Conservation (phyloP, 306 rosid species). For the Castanea mollissima region DNA sequence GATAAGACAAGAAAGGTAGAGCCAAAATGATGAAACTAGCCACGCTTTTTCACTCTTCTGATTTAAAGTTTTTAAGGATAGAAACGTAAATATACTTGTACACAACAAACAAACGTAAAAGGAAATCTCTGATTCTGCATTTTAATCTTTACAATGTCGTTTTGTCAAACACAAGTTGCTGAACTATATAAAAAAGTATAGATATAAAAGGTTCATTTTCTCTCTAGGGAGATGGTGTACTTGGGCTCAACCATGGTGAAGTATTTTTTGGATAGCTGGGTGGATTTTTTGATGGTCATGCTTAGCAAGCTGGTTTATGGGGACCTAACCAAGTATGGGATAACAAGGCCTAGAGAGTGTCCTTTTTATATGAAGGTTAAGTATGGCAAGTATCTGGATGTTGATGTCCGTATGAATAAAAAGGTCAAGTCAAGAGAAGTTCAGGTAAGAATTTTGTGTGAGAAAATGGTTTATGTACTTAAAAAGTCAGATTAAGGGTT, state of each 20-base stretch:
- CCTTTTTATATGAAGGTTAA: slow-evolving; percentile 56
- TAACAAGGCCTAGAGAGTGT: slow-evolving; percentile 56
- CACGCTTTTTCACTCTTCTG: too few species aligned
- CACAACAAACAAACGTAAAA: too few species aligned
- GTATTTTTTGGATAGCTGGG: slow-evolving; percentile 33
- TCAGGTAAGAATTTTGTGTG: slow-evolving; percentile 36
- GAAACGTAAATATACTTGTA: too few species aligned
- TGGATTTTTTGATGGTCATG: slow-evolving; percentile 48
- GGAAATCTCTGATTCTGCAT: too few species aligned
- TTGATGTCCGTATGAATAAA: slow-evolving; percentile 42
- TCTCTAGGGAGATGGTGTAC: slow-evolving; percentile 43
- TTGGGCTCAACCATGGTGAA: slow-evolving; percentile 44
- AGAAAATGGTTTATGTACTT: too few species aligned
- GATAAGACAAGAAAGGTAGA: too few species aligned
- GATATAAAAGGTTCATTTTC: slow-evolving; percentile 47
- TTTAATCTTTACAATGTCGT: too few species aligned
- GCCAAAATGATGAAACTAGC: too few species aligned
- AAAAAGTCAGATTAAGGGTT: too few species aligned
- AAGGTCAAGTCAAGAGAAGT: slow-evolving; percentile 52
- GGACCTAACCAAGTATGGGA: slow-evolving; percentile 45
- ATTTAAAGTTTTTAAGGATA: too few species aligned
- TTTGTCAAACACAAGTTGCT: too few species aligned
- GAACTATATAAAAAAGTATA: too few species aligned
- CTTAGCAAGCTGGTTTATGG: slow-evolving; percentile 50
- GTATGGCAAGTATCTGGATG: slow-evolving; percentile 58